Percentiles rank a stretch among this genome's conserved stretches.
Conservation (phyloP, 2,329 filamentous ascomycete species). For the Cercospora sojina region DNA sequence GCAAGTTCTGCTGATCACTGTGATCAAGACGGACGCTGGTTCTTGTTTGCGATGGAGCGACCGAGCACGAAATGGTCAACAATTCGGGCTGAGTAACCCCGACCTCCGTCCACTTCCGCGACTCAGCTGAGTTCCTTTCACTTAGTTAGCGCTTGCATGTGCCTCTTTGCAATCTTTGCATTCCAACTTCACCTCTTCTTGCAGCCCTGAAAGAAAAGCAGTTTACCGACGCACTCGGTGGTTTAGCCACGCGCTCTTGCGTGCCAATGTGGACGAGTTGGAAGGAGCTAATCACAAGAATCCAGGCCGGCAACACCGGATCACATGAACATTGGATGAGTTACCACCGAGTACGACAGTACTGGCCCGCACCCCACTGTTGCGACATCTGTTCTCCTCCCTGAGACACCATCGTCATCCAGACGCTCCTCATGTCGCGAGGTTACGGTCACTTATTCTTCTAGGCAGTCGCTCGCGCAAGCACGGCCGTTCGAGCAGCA, state of each 20-base stretch:
- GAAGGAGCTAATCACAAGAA: background rate
- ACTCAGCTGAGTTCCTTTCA: background rate
- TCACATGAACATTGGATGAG: background rate
- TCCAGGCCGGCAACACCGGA: background rate
- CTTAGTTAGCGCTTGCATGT: background rate
- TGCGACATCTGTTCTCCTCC: background rate
- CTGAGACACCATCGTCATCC: background rate
- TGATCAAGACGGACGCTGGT: background rate
- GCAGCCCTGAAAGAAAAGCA: background rate
- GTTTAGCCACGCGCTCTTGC: background rate
- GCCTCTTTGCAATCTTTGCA: background rate
- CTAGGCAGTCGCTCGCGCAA: constrained; percentile 1
- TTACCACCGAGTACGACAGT: background rate
- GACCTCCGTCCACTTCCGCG: background rate
- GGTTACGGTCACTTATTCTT: background rate
- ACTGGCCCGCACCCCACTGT: background rate
- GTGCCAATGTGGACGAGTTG: background rate
- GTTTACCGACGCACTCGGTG: too few species aligned
- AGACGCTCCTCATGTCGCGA: background rate
- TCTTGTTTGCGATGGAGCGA: background rate
- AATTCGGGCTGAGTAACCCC: background rate
- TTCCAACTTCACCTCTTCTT: background rate
- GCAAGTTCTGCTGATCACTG: background rate
- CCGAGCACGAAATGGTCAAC: background rate
- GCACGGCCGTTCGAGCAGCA: constrained; percentile 13